Evolutionary conservation across 1,284 basidiomycete species (phyloP).

Genomic region (Rhodotorula sp.): DNA sequence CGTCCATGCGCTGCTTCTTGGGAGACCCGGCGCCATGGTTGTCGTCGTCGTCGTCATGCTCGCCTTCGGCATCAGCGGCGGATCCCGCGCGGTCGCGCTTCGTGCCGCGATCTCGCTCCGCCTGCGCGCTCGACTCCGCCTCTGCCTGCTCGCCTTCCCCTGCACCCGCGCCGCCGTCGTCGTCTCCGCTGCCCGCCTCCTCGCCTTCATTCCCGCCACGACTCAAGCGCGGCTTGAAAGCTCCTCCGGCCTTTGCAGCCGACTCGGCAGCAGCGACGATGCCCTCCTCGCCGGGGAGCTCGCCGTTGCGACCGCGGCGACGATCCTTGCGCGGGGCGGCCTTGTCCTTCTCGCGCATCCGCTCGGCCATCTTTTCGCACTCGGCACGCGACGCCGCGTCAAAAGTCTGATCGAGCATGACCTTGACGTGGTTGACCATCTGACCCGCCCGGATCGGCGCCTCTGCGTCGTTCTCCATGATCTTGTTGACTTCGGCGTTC

Average conservation of each 20-base stretch:
- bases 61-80: conserved; percentile 3
- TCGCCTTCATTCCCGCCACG: conserved; percentile 40
- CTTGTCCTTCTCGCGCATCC: conserved; percentile 60
- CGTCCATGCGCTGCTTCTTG: conserved; percentile 24
- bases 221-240: conserved; percentile 9
- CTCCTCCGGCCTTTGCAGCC: conserved; percentile 34
- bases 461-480: conserved; percentile 66
- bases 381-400: conserved; percentile 78
- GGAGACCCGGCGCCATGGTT: conserved; percentile 15
- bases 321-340: conserved; percentile 52
- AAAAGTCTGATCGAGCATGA: conserved; percentile 80
- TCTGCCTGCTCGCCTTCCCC: background rate
- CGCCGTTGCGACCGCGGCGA: conserved; percentile 49
- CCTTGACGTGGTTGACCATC: conserved; percentile 81
- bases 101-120: background rate
- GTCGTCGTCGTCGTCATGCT: conserved; percentile 46
- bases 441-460: conserved; percentile 78
- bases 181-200: conserved; percentile 60
- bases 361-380: conserved; percentile 85
- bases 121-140: background rate
- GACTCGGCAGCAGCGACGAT: conserved; percentile 27
- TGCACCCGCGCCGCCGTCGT: conserved; percentile 50
- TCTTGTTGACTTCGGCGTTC: conserved; percentile 68
- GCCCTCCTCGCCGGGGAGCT: conserved; percentile 40
- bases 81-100: conserved; percentile 46